Conservation (phyloP, 768 basidiomycete species). For the Trametes maxima region DNA sequence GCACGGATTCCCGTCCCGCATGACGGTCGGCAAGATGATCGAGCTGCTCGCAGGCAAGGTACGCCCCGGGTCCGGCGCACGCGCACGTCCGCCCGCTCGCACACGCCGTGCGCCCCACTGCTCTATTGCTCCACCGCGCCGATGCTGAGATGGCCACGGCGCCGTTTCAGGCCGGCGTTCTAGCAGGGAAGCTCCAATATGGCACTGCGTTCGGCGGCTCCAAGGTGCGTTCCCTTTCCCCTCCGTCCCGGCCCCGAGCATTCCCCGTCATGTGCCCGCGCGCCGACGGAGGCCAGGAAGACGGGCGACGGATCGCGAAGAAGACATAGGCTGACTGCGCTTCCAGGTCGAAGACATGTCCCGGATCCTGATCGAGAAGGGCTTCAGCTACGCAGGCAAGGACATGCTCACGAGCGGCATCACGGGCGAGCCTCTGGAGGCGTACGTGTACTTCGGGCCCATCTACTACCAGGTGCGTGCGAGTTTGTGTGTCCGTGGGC, state of each 20-base stretch:
- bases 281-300: too few species aligned
- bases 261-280: background rate
- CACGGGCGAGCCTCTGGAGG: constrained; percentile 94
- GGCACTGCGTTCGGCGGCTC: constrained; percentile 98
- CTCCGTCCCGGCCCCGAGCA: background rate
- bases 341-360: constrained; percentile 95
- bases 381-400: constrained; percentile 98
- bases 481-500: background rate
- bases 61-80: constrained; percentile 5
- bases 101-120: background rate
- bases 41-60: constrained; percentile 96
- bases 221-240: constrained; percentile 56
- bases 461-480: constrained; percentile 89
- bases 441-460: constrained; percentile 98
- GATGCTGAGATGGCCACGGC: constrained; percentile 1
- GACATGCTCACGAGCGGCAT: constrained; percentile 99
- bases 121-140: background rate
- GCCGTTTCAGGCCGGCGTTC: constrained; percentile 79
- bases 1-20: constrained; percentile 98
- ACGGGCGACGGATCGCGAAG: background rate
- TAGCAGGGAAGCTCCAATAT: constrained; percentile 87
- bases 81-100: background rate
- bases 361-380: constrained; percentile 89
- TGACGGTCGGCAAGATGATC: constrained; percentile 99
- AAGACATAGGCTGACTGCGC: background rate